phyloP scores from a whole-genome alignment of 805 yeast genomes.

The Maudiozyma serrabonitensis region DNA sequence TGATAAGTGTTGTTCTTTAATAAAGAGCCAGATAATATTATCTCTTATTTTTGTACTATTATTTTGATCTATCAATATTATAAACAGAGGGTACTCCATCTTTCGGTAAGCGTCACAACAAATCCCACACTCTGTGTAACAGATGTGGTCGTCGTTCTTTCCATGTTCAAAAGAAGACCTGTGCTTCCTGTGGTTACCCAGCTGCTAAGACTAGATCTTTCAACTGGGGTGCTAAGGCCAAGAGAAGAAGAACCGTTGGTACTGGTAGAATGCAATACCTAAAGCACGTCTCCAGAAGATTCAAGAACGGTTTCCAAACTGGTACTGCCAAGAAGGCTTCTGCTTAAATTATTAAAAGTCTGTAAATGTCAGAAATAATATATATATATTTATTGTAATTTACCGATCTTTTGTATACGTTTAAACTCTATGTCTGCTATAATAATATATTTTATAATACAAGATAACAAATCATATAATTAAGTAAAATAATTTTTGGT shows the following conservation, averaged over 20 bases:
- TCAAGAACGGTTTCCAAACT: constrained; percentile 97
- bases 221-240: constrained; percentile 99
- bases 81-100: constrained; percentile 95
- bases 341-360: constrained; percentile 34
- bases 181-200: constrained; percentile 99
- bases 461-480: not conserved
- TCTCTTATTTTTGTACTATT: not conserved
- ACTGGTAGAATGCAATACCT: constrained; percentile 98
- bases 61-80: constrained; percentile 9
- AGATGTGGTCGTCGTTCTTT: constrained; percentile 98
- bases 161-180: constrained; percentile 98
- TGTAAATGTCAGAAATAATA: not conserved
- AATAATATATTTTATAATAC: not conserved
- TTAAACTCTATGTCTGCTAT: not conserved
- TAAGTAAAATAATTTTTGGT: too few relatives aligned
- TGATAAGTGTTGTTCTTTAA: too few relatives aligned
- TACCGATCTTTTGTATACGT: not conserved
- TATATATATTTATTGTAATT: not conserved
- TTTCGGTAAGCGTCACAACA: constrained; percentile 99
- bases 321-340: constrained; percentile 44
- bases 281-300: constrained; percentile 93
- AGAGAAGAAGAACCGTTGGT: constrained; percentile 99
- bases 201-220: constrained; percentile 95
- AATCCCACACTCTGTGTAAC: constrained; percentile 97
- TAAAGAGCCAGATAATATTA: too few relatives aligned